Evolutionary conservation across 331 rosid genomes (phyloP), one percentile per base, ranked within the genome.

Genomic region (Telfairia occidentalis): DNA sequence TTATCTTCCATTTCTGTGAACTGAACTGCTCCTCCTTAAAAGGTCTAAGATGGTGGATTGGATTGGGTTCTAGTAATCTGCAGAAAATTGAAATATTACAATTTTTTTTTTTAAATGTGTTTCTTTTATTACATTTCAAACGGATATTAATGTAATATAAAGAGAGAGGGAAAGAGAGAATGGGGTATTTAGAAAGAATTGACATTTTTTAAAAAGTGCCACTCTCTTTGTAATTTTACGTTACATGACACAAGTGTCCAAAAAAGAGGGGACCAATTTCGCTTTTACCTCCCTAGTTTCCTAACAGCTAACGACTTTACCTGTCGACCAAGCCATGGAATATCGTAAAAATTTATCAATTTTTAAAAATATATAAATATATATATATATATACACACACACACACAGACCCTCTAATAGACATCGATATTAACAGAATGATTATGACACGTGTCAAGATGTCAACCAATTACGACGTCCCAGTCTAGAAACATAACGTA

Each of bases 281-380:
- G 42, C 67, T 54, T 77, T 52, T 53, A 76, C 75, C 67, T 76
- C 88, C 77, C 77, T 23, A 9, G 79, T 7, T 59, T 34, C 79
- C 72, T 32, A 80, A 85, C 87, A 55, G 76, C 72, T 78, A 90
- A 88, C 88, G 92, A 77, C 92, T 85, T 82, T 82, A 85, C 85
- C 92, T 75, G 89, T 77, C 87, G 80, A 80, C 83, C 76, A 70
- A 79, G 72, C 77, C 67, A 76, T 78, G 73, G 74, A 34, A 75
- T 23, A 38, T 30, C 50, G 26, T 10, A 53, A 35, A 70, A 54
- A 15, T 10, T 43, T 9, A 28, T 26, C 12, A 43, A 46, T 5
- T 2, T 64, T 64, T 9, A 13, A 69, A 54, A 50, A 3, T 2
- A 5, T 4, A 50, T 2, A 50, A 2, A 1, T 2, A 3, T 12